Evolutionary conservation across 164 flowering plant species (phyloP), one percentile per base, ranked within the genome.

Genomic region (Vitis amurensis): DNA sequence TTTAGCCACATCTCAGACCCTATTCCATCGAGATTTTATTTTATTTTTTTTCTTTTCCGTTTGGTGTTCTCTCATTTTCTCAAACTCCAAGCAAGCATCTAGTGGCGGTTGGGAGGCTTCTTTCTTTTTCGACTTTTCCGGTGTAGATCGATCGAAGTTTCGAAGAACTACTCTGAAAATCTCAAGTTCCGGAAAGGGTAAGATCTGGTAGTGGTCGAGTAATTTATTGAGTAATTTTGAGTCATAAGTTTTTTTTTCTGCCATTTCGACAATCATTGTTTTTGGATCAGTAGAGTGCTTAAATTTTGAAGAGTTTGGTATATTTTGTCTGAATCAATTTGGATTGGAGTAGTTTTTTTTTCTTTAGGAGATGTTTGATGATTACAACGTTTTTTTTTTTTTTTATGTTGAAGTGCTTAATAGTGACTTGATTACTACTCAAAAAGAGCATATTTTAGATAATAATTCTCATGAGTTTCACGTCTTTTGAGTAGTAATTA

Each of bases 31-130:
- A 31, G 3, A 31, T n/a, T n/a, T n/a, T n/a, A n/a, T n/a, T n/a
- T n/a, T n/a, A n/a, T 31, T 31, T 31, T 31, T 31, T 3, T 5
- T 31, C 3, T 31, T 31, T 31, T 31, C 0, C 44, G 44, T 31
- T 31, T 31, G 44, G 3, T 31, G 3, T 31, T 31, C 7, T 19
- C 51, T 16, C 61, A 59, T 64, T 70, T 61, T 73, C 71, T 62
- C 51, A 48, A 51, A 50, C 12, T 67, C 67, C 74, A 61, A 59
- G 64, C 74, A 55, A 61, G 8, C 49, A 19, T 19, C 17, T 69
- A 61, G 37, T 62, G 30, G 1, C 9, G 19, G 3, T 47, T n/a
- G 11, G 14, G 17, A 51, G 31, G 9, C 61, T 56, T 52, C 15
- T 29, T 55, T 62, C 44, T 67, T 50, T 16, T 68, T 53, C 23